Conservation (phyloP, 345 rosid genomes). For the Sisymbrium irio region DNA sequence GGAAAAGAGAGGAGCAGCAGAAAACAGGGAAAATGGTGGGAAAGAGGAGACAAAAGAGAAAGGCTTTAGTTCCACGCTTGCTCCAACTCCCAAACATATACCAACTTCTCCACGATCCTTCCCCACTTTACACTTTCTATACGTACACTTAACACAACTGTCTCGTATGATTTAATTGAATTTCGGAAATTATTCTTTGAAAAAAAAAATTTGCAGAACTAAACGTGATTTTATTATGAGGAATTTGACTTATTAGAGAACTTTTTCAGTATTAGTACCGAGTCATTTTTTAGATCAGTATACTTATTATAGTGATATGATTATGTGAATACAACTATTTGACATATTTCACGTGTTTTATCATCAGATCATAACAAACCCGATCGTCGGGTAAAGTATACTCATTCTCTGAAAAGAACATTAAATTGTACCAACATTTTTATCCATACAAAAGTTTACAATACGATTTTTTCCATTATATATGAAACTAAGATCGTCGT, state of each 20-base stretch:
- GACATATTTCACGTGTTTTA: too few species aligned
- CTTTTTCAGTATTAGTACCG: too few species aligned
- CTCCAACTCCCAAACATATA: conserved; percentile 39
- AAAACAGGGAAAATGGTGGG: conserved; percentile 41
- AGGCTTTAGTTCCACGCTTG: conserved; percentile 41
- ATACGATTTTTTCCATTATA: neutral
- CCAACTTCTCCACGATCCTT: conserved; percentile 36
- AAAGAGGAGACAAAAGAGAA: conserved; percentile 46
- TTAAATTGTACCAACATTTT: neutral
- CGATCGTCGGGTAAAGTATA: too few species aligned
- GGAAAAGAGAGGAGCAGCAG: conserved; percentile 37
- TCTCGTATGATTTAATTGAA: neutral
- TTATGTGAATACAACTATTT: too few species aligned
- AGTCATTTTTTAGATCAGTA: too few species aligned
- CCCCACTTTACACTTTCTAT: conserved; percentile 5
- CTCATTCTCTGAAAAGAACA: too few species aligned
- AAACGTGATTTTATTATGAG: too few species aligned
- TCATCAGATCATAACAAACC: too few species aligned
- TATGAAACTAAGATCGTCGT: neutral
- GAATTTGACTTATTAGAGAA: too few species aligned
- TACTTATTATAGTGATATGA: too few species aligned
- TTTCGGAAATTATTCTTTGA: neutral
- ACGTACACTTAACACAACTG: neutral
- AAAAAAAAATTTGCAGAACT: too few species aligned
- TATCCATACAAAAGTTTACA: neutral